Evolutionary conservation across 306 rosid species (phyloP).

Genomic region (Castanopsis chinensis): DNA sequence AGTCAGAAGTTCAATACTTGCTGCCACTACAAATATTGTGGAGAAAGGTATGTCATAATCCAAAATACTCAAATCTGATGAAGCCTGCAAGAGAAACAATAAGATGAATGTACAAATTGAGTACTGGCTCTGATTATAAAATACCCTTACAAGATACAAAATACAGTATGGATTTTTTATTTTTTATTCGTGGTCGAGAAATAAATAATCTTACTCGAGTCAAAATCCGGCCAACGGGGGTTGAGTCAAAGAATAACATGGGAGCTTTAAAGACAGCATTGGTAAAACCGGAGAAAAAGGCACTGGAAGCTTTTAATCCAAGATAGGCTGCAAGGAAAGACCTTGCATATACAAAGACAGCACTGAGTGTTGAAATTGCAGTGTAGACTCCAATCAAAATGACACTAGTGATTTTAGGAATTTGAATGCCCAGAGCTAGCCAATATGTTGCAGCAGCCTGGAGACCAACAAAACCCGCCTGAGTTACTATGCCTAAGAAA

Average conservation of each 20-base stretch:
- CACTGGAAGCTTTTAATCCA: constrained; percentile 74
- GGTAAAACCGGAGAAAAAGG: constrained; percentile 62
- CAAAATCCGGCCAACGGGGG: constrained; percentile 79
- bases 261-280: constrained; percentile 78
- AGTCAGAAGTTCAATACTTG: constrained; percentile 32
- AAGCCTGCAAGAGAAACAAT: constrained; percentile 55
- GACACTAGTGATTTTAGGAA: constrained; percentile 44
- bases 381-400: constrained; percentile 58
- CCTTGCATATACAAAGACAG: constrained; percentile 39
- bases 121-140: background rate
- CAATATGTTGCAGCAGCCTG: constrained; percentile 61
- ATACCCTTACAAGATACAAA: background rate
- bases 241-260: constrained; percentile 84
- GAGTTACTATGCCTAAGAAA: constrained; percentile 21
- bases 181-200: background rate
- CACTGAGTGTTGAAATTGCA: constrained; percentile 45
- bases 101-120: background rate
- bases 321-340: constrained; percentile 37
- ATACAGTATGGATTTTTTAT: background rate
- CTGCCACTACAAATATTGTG: constrained; percentile 26
- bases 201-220: constrained; percentile 56
- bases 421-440: constrained; percentile 68
- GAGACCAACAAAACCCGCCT: constrained; percentile 36
- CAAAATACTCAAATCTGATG: constrained; percentile 78
- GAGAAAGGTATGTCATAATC: constrained; percentile 78